Conservation (phyloP, 345 rosid genomes). For the Euphorbia peplus region DNA sequence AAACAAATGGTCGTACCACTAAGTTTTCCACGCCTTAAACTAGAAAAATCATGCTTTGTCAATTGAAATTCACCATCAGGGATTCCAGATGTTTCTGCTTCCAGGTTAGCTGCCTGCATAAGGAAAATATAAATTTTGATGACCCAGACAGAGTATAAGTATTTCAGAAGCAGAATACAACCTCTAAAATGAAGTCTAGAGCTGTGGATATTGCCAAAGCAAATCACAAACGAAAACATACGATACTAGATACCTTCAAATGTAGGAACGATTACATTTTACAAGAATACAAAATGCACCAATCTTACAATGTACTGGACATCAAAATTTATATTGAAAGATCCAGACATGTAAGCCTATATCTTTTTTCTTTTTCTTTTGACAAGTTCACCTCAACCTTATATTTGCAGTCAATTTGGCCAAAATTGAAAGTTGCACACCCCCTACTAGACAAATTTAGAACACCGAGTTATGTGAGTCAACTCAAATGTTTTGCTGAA, state of each 20-base stretch:
- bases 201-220: neutral
- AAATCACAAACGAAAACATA: neutral
- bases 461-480: neutral
- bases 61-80: constrained; percentile 58
- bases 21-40: constrained; percentile 66
- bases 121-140: constrained; percentile 3
- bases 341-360: too few relatives aligned
- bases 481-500: neutral
- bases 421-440: neutral
- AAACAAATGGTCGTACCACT: constrained; percentile 53
- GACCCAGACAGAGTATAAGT: neutral
- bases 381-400: neutral
- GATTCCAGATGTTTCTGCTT: constrained; percentile 70
- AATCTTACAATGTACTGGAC: neutral
- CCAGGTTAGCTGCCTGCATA: constrained; percentile 79
- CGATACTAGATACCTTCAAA: neutral
- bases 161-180: neutral
- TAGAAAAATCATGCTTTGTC: constrained; percentile 69
- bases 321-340: too few relatives aligned
- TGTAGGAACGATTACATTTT: neutral
- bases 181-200: neutral
- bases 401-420: neutral
- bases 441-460: neutral
- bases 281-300: neutral
- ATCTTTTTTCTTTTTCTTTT: neutral